Percentiles rank a stretch among this genome's conserved stretches.
These are phyloP conservation scores for Tagetes erecta DNA, from an alignment of 129 eudicot species.

Conservation along the genomic window DNA sequence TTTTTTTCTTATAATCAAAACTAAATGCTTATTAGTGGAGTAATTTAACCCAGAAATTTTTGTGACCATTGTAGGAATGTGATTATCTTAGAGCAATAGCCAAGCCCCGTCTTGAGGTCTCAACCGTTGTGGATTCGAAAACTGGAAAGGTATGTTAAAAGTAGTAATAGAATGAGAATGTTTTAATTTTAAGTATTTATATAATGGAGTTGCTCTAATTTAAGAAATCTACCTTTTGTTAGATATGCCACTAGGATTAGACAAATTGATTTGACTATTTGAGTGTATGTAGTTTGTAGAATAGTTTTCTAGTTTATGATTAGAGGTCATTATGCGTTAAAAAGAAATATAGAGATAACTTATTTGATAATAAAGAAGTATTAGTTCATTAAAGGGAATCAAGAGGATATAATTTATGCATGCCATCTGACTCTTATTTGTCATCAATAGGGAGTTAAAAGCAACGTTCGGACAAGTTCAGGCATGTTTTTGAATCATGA, in stretches of 20 bases:
- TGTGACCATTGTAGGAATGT: slow-evolving; percentile 60
- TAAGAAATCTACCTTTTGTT: neutral
- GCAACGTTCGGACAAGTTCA: slow-evolving; percentile 94
- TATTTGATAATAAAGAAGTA: slow-evolving; percentile 2
- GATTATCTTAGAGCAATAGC: slow-evolving; percentile 84
- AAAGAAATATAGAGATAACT: neutral
- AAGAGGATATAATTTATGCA: slow-evolving; percentile 12
- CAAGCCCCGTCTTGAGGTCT: slow-evolving; percentile 72
- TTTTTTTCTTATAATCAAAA: neutral
- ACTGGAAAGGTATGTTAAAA: slow-evolving; percentile 76
- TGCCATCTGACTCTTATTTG: slow-evolving; percentile 15
- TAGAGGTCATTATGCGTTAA: neutral
- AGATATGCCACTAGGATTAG: slow-evolving; percentile 2
- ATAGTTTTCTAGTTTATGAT: neutral
- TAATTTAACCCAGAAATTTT: neutral
- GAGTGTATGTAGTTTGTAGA: neutral
- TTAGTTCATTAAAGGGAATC: neutral
- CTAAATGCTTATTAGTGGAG: slow-evolving; percentile 1
- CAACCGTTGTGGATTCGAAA: slow-evolving; percentile 89
- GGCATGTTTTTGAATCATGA: slow-evolving; percentile 85
- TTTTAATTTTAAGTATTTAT: neutral
- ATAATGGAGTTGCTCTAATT: neutral
- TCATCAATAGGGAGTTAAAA: slow-evolving; percentile 70
- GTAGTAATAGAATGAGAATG: neutral
- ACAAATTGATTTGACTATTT: neutral